Conservation (phyloP, 1,284 basidiomycete genomes). For the Trametes pubescens region DNA sequence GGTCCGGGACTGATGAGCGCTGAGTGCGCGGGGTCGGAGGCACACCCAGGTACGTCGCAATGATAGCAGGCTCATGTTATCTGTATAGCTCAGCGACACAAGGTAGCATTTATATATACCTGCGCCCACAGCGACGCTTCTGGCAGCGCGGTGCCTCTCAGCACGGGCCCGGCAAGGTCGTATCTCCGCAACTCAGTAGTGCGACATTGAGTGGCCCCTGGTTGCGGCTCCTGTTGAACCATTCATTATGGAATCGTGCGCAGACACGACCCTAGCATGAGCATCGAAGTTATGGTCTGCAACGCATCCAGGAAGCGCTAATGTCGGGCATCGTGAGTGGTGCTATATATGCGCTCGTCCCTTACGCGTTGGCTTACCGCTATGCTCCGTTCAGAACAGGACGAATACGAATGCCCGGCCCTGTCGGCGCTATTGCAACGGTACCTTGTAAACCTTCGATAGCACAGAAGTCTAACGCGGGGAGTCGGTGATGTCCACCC, state of each 20-base stretch:
- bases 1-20: not conserved
- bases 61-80: not conserved
- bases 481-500: too few relatives aligned
- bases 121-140: not conserved
- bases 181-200: constrained; percentile 7
- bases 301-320: not conserved
- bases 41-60: not conserved
- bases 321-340: constrained; percentile 1
- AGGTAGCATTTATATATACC: not conserved
- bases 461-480: constrained; percentile 1
- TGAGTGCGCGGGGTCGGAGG: not conserved
- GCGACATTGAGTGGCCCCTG: not conserved
- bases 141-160: constrained; percentile 3
- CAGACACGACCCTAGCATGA: not conserved
- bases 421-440: constrained; percentile 1
- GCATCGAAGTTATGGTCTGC: not conserved
- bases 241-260: constrained; percentile 2
- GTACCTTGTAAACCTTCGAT: not conserved
- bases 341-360: not conserved
- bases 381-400: constrained; percentile 9
- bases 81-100: not conserved
- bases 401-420: not conserved
- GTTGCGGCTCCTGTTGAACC: constrained; percentile 8
- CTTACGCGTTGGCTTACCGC: constrained; percentile 5
- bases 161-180: constrained; percentile 11